Conservation (phyloP, 1,284 basidiomycete species). For the Hymenochaete sp. region DNA sequence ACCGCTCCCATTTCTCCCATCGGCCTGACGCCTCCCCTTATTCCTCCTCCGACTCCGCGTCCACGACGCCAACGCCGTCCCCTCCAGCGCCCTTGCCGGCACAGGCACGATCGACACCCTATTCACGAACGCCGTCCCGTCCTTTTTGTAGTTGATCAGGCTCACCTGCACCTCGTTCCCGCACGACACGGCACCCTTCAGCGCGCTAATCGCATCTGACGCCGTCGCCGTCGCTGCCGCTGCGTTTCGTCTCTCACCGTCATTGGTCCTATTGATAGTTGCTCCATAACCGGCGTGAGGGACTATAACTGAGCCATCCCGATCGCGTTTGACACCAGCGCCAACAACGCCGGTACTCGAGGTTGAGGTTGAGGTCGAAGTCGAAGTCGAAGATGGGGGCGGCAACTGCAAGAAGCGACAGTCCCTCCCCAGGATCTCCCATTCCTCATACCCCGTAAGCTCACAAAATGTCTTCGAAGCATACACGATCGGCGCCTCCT, state of each 20-base stretch:
- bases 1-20: no score
- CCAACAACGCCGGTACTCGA: no score
- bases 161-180: slow-evolving; percentile 85
- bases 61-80: no score
- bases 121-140: slow-evolving; percentile 81
- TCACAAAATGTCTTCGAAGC: slow-evolving; percentile 72
- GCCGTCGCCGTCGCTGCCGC: slow-evolving; percentile 61
- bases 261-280: no score
- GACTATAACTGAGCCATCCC: no score
- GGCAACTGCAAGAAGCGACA: slow-evolving; percentile 85
- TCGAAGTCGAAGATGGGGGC: no score
- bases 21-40: no score
- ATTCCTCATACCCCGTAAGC: slow-evolving; percentile 76
- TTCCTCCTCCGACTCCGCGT: no score
- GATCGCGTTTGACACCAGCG: slow-evolving; percentile 49
- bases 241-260: no score
- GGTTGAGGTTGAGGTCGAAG: no score
- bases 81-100: no score
- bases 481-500: slow-evolving; percentile 83
- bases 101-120: slow-evolving; percentile 82
- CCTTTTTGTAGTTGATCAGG: slow-evolving; percentile 83
- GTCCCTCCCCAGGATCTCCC: slow-evolving; percentile 81
- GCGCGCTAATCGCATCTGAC: slow-evolving; percentile 57
- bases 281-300: no score
- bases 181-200: slow-evolving; percentile 57